phyloP scores from a whole-genome alignment of 116 monocot species.

The Dioscorea cayenensis region DNA sequence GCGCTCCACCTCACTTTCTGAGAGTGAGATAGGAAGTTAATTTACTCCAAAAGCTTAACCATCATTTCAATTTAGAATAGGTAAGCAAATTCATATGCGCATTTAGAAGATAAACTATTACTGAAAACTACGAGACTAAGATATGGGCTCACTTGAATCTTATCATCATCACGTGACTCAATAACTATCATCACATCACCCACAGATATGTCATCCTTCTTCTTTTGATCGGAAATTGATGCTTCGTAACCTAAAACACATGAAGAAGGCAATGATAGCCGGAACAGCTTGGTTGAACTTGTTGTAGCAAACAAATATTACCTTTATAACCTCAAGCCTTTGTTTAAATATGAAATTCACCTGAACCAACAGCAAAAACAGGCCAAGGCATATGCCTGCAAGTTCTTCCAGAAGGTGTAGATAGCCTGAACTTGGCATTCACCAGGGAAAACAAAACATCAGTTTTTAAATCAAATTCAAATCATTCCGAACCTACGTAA shows the following conservation, averaged over 20 bases:
- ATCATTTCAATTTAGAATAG: no score
- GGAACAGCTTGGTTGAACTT: not conserved
- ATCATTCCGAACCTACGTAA: no score
- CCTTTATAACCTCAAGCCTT: not conserved
- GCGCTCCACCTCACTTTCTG: no score
- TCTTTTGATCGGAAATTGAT: constrained; percentile 47
- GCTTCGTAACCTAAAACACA: constrained; percentile 47
- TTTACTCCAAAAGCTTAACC: no score
- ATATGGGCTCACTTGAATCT: constrained; percentile 56
- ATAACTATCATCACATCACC: constrained; percentile 45
- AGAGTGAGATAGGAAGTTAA: no score
- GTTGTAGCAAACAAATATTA: not conserved
- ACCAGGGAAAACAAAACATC: not conserved
- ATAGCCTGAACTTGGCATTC: constrained; percentile 11
- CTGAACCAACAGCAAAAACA: constrained; percentile 40
- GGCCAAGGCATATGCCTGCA: constrained; percentile 15
- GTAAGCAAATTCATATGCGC: no score
- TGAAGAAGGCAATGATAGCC: constrained; percentile 2
- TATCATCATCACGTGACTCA: constrained; percentile 67
- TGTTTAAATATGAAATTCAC: constrained; percentile 11
- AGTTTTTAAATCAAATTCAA: not conserved
- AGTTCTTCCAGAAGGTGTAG: constrained; percentile 7
- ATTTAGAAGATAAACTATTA: not conserved
- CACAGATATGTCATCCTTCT: constrained; percentile 57
- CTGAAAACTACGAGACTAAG: constrained; percentile 12